Evolutionary conservation across 2,329 filamentous ascomycete genomes (phyloP).

Genomic region (Aspergillus sp.): DNA sequence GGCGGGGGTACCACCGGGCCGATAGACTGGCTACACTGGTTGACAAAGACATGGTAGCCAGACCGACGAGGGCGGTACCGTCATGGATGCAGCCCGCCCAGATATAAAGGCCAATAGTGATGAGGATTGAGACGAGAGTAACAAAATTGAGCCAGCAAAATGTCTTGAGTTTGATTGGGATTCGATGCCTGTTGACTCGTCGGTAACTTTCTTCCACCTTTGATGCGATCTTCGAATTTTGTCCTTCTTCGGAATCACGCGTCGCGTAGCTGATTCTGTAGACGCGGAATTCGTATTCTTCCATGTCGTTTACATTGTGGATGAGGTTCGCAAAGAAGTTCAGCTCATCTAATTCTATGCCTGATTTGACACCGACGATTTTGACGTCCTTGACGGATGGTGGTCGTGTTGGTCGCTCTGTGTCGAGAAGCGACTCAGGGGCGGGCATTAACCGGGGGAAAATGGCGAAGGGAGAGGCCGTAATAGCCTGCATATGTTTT

Average conservation of each 20-base stretch:
- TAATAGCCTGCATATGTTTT: constrained; percentile 60
- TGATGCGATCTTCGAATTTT: background rate
- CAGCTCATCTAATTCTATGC: constrained; percentile 56
- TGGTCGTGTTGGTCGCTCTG: constrained; percentile 56
- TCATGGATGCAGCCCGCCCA: constrained; percentile 44
- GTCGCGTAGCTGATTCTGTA: constrained; percentile 8
- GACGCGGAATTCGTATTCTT: constrained; percentile 11
- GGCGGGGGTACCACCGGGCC: constrained; percentile 58
- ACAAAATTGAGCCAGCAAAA: constrained; percentile 50
- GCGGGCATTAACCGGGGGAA: constrained; percentile 63
- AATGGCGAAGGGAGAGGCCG: constrained; percentile 58
- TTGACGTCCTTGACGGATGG: constrained; percentile 55
- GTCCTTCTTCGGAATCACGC: background rate
- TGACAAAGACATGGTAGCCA: constrained; percentile 55
- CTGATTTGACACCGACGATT: constrained; percentile 60
- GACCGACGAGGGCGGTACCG: constrained; percentile 55
- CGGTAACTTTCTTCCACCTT: background rate
- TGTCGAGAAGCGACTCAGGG: constrained; percentile 61
- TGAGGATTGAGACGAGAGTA: constrained; percentile 52
- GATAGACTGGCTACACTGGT: constrained; percentile 59
- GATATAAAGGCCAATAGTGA: constrained; percentile 22
- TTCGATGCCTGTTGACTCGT: background rate
- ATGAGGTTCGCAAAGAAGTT: constrained; percentile 65
- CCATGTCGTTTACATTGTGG: constrained; percentile 40
- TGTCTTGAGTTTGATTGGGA: background rate